A percentile compares a stretch with the other conserved stretches of the same genome.
phyloP scores from a whole-genome alignment of 257 asterid species.

The Parsonsia alboflavescens region DNA sequence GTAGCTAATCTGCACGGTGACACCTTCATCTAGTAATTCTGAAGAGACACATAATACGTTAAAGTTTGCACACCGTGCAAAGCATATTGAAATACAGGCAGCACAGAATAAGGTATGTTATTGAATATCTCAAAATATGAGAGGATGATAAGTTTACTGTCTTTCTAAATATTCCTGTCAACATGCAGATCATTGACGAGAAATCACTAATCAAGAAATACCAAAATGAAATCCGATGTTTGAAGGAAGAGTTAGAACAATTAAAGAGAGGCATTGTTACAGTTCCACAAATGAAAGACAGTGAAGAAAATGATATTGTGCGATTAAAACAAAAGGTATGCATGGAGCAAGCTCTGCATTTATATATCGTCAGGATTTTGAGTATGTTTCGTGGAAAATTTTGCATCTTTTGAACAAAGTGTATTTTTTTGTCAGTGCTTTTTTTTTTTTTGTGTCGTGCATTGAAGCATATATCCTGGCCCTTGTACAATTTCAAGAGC shows the following conservation, averaged over 20 bases:
- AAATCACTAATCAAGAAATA: slow-evolving; percentile 95
- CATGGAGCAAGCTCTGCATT: slow-evolving; percentile 1
- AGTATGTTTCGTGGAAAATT: neutral
- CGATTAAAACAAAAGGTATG: slow-evolving; percentile 92
- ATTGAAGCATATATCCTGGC: neutral
- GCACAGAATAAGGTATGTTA: slow-evolving; percentile 80
- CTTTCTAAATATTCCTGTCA: slow-evolving; percentile 22
- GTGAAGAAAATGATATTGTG: slow-evolving; percentile 71
- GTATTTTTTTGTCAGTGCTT: neutral
- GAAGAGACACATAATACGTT: slow-evolving; percentile 99
- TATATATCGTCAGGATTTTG: neutral
- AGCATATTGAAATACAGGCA: slow-evolving; percentile 95
- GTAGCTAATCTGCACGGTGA: slow-evolving; percentile 92
- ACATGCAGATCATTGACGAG: slow-evolving; percentile 91
- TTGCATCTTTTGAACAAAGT: neutral
- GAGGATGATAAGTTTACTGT: slow-evolving; percentile 1
- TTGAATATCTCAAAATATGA: slow-evolving; percentile 16
- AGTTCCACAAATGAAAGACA: slow-evolving; percentile 55
- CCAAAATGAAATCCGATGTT: slow-evolving; percentile 84
- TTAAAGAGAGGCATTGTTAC: slow-evolving; percentile 81
- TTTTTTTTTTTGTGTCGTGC: neutral
- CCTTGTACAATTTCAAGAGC: neutral
- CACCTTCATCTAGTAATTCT: slow-evolving; percentile 95
- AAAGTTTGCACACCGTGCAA: slow-evolving; percentile 98
- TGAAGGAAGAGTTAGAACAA: slow-evolving; percentile 95